Evolutionary conservation across 192 early-diverging fungal genomes (phyloP).

Genomic region (Umbelopsis ramanniana): DNA sequence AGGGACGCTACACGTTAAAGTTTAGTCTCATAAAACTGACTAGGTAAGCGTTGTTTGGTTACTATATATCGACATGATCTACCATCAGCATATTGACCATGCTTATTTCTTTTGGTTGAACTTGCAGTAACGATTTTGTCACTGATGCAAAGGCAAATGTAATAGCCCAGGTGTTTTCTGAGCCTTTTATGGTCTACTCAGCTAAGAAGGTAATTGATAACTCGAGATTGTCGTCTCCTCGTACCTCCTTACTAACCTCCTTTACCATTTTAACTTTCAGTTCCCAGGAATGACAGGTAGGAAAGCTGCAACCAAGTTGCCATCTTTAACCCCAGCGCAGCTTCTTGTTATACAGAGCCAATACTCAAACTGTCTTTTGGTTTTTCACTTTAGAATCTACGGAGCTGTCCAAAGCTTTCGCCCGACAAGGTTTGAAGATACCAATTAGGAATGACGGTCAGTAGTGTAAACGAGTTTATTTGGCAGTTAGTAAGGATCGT

Average conservation of each 20-base stretch:
- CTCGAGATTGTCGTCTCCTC: no score
- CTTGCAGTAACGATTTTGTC: slow-evolving; percentile 47
- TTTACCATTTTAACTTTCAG: neutral
- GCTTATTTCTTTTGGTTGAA: slow-evolving; percentile 31
- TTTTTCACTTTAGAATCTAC: slow-evolving; percentile 67
- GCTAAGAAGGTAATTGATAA: slow-evolving; percentile 62
- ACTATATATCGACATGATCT: neutral
- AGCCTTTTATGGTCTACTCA: slow-evolving; percentile 79
- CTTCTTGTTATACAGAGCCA: neutral
- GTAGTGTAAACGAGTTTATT: neutral
- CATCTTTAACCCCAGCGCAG: neutral
- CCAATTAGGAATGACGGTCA: slow-evolving; percentile 73
- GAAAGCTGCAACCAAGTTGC: neutral
- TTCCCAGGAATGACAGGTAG: slow-evolving; percentile 86
- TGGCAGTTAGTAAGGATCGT: neutral
- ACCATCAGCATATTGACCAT: neutral
- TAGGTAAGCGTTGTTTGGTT: neutral
- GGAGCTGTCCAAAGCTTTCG: slow-evolving; percentile 73
- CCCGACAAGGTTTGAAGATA: slow-evolving; percentile 81
- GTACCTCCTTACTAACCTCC: no score
- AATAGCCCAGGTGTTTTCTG: slow-evolving; percentile 60
- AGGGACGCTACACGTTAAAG: slow-evolving; percentile 71
- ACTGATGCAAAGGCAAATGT: slow-evolving; percentile 52
- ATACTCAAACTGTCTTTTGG: neutral
- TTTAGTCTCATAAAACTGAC: slow-evolving; percentile 71